These are phyloP conservation scores for Nannochloropsis salina DNA, from an alignment of 108 stramenopile species.

Conservation along the genomic window DNA sequence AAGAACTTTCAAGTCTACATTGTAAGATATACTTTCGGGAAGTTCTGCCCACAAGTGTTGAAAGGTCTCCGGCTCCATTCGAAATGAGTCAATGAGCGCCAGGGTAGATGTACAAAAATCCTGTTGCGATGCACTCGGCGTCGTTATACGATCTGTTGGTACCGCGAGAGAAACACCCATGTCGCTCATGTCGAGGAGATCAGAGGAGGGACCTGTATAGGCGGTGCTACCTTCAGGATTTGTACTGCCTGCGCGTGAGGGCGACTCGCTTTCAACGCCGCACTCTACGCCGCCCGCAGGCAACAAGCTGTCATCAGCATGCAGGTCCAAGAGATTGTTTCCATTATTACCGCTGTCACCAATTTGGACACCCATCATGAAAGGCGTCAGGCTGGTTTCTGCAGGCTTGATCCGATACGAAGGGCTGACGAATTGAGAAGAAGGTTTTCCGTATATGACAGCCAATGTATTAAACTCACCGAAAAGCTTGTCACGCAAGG, in stretches of 20 bases:
- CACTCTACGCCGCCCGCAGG: not conserved
- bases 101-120: not conserved
- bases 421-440: not conserved
- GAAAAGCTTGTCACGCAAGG: constrained; percentile 68
- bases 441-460: constrained; percentile 79
- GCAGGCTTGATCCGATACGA: not conserved
- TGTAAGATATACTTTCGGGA: not conserved
- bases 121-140: not conserved
- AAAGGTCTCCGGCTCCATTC: not conserved
- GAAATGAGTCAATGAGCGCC: not conserved
- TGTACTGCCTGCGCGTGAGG: not conserved
- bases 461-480: constrained; percentile 90
- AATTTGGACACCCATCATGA: not conserved
- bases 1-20: not conserved
- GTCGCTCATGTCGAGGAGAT: not conserved
- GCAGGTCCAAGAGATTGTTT: constrained; percentile 10
- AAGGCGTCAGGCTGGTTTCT: not conserved
- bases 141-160: not conserved
- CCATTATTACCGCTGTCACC: not conserved
- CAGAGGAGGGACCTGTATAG: not conserved
- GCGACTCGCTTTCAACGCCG: not conserved
- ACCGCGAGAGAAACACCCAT: not conserved
- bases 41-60: constrained; percentile 18
- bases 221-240: not conserved
- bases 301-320: not conserved